Base-by-base conservation (phyloP, 2,329 filamentous ascomycete species). In the Didymella lethalis region DNA sequence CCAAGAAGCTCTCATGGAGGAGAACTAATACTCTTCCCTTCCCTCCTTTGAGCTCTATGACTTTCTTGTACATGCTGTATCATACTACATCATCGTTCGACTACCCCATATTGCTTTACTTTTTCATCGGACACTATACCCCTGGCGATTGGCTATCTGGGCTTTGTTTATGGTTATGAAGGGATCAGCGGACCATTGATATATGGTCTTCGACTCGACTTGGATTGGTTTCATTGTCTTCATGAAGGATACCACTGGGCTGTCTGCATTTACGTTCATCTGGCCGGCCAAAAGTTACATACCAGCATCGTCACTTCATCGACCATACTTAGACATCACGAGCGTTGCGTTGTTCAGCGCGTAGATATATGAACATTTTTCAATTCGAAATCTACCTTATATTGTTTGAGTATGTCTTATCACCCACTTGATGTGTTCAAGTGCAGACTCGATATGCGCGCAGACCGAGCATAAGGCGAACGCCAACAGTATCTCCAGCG, bases 1-100 rank as follows among this genome's bases (percentile, higher is more conserved):
- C 53, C 92, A 93, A 68, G 72, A 76, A 59, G 89, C 90, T 45
- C 76, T 86, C 65, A 84, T 82, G 65, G 84, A 86, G 72, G 84
- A 86, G 63, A 74, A 72, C 45, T 77, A 68, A 69, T 65, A 29
- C 43, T 36, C 34, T 54, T 40, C 48, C 47, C 54, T 45, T 54
- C 46, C 53, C 25, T 26, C 46, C 36, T 50, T 41, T 18, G 45
- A 58, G 60, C 53, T 55, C 52, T 57, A 60, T 54, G 48, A 59
- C 41, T 62, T 61, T 63, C 54, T 51, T 61, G 61, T 62, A 65
- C 59, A 68, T 64, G 54, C 59, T 67, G 41, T 54, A 54, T 26
- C 32, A 45, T 54, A 64, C 34, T 31, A 49, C 64, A 59, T 62
- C 52, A 60, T 64, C 59, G 40, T 59, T 60, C 48, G 57, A 51